Conservation (phyloP, 2,329 filamentous ascomycete genomes). For the Phialophora verrucosa region DNA sequence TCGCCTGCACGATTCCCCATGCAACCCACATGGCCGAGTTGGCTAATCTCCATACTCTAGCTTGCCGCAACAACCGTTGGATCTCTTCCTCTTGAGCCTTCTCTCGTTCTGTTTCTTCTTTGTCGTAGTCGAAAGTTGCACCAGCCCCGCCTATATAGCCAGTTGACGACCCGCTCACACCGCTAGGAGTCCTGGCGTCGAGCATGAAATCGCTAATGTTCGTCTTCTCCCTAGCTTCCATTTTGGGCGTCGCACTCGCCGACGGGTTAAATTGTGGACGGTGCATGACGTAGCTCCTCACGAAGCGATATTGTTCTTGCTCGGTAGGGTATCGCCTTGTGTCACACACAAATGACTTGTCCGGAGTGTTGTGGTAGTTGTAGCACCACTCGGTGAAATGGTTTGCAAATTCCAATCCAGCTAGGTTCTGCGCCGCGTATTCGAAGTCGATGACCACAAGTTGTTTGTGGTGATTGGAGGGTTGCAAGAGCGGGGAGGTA, state of each 20-base stretch:
- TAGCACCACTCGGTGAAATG: conserved; percentile 99
- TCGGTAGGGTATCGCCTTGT: conserved; percentile 73
- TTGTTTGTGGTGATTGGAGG: conserved; percentile 93
- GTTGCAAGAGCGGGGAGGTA: conserved; percentile 83
- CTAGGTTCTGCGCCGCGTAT: conserved; percentile 87
- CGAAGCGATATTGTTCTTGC: conserved; percentile 72
- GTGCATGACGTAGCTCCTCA: conserved; percentile 86
- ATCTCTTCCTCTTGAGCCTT: conserved; percentile 71
- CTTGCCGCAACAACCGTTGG: conserved; percentile 74
- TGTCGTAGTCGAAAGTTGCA: conserved; percentile 33
- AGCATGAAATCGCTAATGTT: conserved; percentile 71
- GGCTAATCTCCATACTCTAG: conserved; percentile 81
- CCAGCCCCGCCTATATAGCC: conserved; percentile 7
- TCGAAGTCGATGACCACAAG: conserved; percentile 98
- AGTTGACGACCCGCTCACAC: conserved; percentile 24
- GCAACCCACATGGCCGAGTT: conserved; percentile 92
- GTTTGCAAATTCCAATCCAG: conserved; percentile 91
- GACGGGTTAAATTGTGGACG: conserved; percentile 67
- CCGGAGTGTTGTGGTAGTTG: conserved; percentile 80
- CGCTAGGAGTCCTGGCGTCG: conserved; percentile 56
- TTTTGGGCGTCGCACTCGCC: conserved; percentile 56
- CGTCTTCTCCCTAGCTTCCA: conserved; percentile 44
- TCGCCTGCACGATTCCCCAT: conserved; percentile 96
- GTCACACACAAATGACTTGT: conserved; percentile 70
- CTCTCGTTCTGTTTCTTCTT: conserved; percentile 65